Conservation (phyloP, 805 yeast genomes). For the Cyberlindnera xishuangbannaensis region DNA sequence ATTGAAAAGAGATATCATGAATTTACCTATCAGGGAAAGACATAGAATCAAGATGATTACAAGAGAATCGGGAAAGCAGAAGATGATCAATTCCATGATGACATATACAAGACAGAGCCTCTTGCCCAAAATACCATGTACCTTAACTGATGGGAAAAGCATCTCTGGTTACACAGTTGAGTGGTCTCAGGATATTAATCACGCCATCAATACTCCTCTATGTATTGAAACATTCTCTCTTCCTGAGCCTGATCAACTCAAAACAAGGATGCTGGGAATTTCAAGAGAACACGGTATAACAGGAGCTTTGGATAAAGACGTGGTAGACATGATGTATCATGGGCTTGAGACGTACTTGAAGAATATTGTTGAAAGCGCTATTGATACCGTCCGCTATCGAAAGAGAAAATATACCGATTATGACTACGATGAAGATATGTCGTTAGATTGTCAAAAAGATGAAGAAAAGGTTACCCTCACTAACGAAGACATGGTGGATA, state of each 20-base stretch:
- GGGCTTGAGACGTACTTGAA: constrained; percentile 82
- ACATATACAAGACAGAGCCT: constrained; percentile 57
- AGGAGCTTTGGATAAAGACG: constrained; percentile 72
- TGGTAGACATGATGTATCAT: constrained; percentile 68
- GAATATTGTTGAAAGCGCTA: constrained; percentile 63
- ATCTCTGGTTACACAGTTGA: constrained; percentile 46
- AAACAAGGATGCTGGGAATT: constrained; percentile 67
- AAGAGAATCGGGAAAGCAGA: constrained; percentile 74
- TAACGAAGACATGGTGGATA: constrained; percentile 61
- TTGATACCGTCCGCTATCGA: constrained; percentile 65
- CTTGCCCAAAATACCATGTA: constrained; percentile 78
- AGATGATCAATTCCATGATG: constrained; percentile 62
- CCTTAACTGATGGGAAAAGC: constrained; percentile 28
- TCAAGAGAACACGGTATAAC: constrained; percentile 87
- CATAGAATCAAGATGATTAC: constrained; percentile 79
- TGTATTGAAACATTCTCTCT: constrained; percentile 72
- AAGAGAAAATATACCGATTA: constrained; percentile 36
- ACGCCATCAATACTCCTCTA: constrained; percentile 77
- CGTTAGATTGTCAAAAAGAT: constrained; percentile 4
- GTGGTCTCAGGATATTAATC: constrained; percentile 91
- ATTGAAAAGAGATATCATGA: constrained; percentile 80
- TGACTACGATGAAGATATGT: constrained; percentile 15
- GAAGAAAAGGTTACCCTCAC: constrained; percentile 39
- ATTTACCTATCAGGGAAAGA: constrained; percentile 79
- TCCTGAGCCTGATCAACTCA: constrained; percentile 71